Evolutionary conservation across 441 rosid species (phyloP), one percentile per base, ranked within the genome.

Genomic region (Kokia cookei): DNA sequence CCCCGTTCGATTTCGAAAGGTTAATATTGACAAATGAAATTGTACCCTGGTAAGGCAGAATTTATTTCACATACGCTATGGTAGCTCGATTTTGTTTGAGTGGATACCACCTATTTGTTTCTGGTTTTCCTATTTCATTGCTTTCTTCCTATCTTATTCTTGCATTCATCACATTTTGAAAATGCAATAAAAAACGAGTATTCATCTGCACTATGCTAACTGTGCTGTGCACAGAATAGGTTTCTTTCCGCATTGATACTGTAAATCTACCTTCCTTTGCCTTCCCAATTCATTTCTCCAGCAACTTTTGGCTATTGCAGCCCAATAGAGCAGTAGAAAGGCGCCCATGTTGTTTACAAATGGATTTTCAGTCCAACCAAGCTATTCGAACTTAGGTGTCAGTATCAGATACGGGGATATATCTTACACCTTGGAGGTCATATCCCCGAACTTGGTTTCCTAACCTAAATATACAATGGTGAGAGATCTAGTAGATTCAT

Each of bases 291-390:
- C 51, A 47, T 47, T 47, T 45, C 50, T 45, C 50, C 94, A 7
- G 91, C 89, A 55, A 91, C 87, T 72, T 75, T 81, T 89, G 85
- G 59, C 87, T 91, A 76, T 88, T 91, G 69, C 98, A 93, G 0
- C 97, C 91, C 81, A 91, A 72, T 0, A 86, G 76, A 68, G 85
- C 83, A 13, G 83, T 66, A 1, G 90, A 75, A 24, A 77, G 84
- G 1, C 85, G 77, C 81, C 82, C 86, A 2, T 82, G 15, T 10
- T 45, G 35, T 29, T 29, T 4, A 29, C 35, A 42, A 42, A 12
- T 42, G 45, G 45, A 42, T 42, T 42, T 12, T 2, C 45, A 42
- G 45, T 9, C 45, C 45, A 8, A 9, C 3, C 12, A 42, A 42
- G 45, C 12, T 9, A 42, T 42, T 42, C 45, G 45, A 42, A 42